These are phyloP conservation scores for Fusarium sp. DNA, from an alignment of 2,329 filamentous ascomycete genomes.

Conservation along the genomic window DNA sequence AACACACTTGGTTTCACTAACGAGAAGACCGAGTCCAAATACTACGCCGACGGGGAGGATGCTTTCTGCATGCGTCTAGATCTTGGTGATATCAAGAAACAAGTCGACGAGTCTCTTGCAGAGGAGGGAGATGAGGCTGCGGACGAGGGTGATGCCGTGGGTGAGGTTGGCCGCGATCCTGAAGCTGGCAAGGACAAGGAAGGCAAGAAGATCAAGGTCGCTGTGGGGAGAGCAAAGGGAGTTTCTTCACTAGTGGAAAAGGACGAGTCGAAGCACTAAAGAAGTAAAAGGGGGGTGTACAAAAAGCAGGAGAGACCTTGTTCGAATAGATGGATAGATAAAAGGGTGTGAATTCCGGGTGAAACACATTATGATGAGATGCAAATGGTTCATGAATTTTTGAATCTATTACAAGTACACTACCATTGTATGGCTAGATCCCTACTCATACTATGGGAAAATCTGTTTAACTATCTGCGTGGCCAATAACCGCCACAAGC, in stretches of 20 bases:
- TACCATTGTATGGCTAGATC: not conserved
- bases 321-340: constrained; percentile 45
- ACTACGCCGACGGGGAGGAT: constrained; percentile 98
- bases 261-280: constrained; percentile 62
- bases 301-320: constrained; percentile 6
- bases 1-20: constrained; percentile 90
- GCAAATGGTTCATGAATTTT: not conserved
- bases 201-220: constrained; percentile 74
- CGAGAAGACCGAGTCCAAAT: constrained; percentile 86
- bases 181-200: constrained; percentile 48
- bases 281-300: not conserved
- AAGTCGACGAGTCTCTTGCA: constrained; percentile 53
- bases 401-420: not conserved
- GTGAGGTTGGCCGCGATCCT: constrained; percentile 68
- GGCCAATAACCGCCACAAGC: constrained; percentile 10
- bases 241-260: constrained; percentile 82
- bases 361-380: constrained; percentile 26
- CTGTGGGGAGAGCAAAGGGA: constrained; percentile 82
- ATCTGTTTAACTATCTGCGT: constrained; percentile 14
- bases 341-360: constrained; percentile 28
- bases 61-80: constrained; percentile 95
- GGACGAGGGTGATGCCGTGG: constrained; percentile 78
- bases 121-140: constrained; percentile 57
- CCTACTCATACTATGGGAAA: not conserved
- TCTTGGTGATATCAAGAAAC: constrained; percentile 69